Percentiles rank a stretch among this genome's conserved stretches.
Evolutionary conservation across 2,329 filamentous ascomycete species (phyloP).

Genomic region (Epichloe bromicola): DNA sequence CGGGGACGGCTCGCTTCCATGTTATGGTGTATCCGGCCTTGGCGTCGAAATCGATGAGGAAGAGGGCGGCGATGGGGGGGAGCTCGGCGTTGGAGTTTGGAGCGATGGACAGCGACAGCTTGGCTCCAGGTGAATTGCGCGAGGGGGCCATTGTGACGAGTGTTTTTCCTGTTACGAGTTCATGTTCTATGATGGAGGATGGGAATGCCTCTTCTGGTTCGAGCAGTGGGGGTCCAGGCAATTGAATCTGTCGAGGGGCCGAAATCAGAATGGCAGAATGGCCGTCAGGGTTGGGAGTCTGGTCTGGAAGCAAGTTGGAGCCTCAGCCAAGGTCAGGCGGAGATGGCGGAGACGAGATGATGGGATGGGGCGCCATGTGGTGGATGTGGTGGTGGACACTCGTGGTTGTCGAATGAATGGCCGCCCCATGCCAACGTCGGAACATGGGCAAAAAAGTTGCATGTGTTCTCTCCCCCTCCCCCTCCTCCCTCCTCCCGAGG

Average conservation of each 20-base stretch:
- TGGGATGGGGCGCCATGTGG: no score
- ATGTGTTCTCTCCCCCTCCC: neutral
- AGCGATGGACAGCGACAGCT: slow-evolving; percentile 18
- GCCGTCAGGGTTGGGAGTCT: no score
- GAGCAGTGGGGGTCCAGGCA: no score
- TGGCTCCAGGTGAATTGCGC: slow-evolving; percentile 23
- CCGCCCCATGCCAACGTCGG: no score
- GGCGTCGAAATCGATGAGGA: slow-evolving; percentile 84
- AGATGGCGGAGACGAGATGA: no score
- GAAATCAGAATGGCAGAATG: no score
- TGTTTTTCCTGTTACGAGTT: neutral
- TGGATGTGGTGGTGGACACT: no score
- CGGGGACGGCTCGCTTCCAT: slow-evolving; percentile 66
- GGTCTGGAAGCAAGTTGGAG: no score
- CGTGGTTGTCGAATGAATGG: no score
- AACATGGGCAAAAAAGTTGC: no score
- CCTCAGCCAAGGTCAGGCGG: no score
- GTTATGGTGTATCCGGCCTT: slow-evolving; percentile 83
- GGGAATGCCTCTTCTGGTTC: neutral
- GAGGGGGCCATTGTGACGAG: slow-evolving; percentile 24
- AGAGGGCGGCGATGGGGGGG: slow-evolving; percentile 55
- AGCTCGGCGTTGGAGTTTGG: slow-evolving; percentile 19
- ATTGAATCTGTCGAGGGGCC: no score
- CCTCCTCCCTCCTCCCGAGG: neutral
- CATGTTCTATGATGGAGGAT: neutral